Evolutionary conservation across 2,329 filamentous ascomycete genomes (phyloP).

Genomic region (Zymoseptoria ardabiliae): DNA sequence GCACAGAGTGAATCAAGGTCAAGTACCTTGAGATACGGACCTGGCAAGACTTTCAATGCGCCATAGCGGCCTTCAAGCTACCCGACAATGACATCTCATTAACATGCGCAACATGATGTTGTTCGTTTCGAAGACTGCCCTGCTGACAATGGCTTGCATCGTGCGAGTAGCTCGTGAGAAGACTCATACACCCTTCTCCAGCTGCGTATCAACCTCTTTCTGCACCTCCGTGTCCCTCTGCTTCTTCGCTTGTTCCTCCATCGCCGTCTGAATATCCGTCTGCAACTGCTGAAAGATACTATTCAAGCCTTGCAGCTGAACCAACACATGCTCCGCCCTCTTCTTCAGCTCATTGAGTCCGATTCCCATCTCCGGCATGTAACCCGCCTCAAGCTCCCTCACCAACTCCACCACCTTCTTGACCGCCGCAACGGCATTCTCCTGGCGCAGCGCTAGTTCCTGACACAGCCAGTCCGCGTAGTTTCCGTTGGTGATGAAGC

Average conservation of each 20-base stretch:
- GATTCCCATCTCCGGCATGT: neutral
- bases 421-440: constrained; percentile 5
- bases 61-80: no score
- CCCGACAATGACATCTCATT: no score
- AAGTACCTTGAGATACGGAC: no score
- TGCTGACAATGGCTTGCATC: no score
- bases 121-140: no score
- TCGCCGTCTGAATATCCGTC: neutral
- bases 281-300: neutral
- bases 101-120: no score
- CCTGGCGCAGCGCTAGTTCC: constrained; percentile 5
- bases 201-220: neutral
- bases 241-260: neutral
- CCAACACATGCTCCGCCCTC: neutral
- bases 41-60: no score
- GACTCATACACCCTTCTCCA: neutral
- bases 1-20: no score
- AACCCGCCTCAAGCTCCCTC: neutral
- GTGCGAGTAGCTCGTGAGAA: no score
- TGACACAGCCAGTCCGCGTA: neutral
- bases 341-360: constrained; percentile 4
- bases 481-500: neutral
- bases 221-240: neutral
- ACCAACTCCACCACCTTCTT: constrained; percentile 2
- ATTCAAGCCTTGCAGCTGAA: neutral